Base-by-base conservation (phyloP, 2,329 filamentous ascomycete species). In the Pestalotiopsis sp. region DNA sequence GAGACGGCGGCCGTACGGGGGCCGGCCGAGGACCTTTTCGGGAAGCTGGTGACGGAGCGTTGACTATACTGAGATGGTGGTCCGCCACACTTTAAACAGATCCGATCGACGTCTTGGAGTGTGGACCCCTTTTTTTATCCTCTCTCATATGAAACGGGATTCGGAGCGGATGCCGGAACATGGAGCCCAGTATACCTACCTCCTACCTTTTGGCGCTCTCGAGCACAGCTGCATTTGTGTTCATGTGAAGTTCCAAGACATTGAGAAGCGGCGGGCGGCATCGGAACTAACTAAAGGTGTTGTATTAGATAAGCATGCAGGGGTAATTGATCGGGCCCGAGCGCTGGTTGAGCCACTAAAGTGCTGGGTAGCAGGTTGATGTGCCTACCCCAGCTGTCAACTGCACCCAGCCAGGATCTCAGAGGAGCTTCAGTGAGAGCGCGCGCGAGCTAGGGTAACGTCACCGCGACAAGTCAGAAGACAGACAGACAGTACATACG, bases 301-400 rank as follows among this genome's bases (percentile, higher is more conserved):
- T 23, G n/a, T 20, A 52, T 64, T 64, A 64, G n/a, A 45, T 64
- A 64, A 64, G 61, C 61, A 36, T n/a, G n/a, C 59, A 62, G 59
- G n/a, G 59, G 59, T 62, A 14, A 6, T 59, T 6, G 57, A 14
- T 27, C 25, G 36, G 57, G 57, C 23, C 57, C 57, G 57, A 59
- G 57, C 57, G 57, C 27, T 59, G 31, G 31, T 36, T 36, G 23
- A 27, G 23, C 57, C 23, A 17, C 20, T 27, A 13, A 27, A 59
- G 57, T 23, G 20, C 57, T 36, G 12, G 23, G 5, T 12, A 59
- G 27, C 23, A 14, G 25, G 57, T 59, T 20, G 23, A 9, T 59
- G 20, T 58, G 57, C 14, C 12, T 17, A 9, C 25, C 57, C n/a
- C 57, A 59, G 57, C 57, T 59, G 23, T 14, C 57, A 27, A 13